Conservation (phyloP, 768 basidiomycete genomes). For the Macrolepiota dolichaula region DNA sequence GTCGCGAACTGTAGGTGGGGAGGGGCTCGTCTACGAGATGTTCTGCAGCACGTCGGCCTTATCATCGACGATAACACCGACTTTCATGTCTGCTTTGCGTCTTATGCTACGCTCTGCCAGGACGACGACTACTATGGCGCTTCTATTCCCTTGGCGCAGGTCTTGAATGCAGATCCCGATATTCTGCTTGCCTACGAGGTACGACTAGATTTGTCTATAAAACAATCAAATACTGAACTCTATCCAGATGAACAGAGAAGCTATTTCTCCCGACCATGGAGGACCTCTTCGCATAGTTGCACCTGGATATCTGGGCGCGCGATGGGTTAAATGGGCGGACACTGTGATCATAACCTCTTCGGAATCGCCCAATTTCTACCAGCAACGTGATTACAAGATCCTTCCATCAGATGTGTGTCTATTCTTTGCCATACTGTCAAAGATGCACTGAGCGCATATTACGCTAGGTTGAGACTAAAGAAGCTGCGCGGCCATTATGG, state of each 20-base stretch:
- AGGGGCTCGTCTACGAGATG: constrained; percentile 54
- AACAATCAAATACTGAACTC: background rate
- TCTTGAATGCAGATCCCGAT: constrained; percentile 41
- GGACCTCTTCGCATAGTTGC: constrained; percentile 66
- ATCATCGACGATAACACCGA: constrained; percentile 20
- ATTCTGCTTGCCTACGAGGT: constrained; percentile 66
- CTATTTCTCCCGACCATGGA: constrained; percentile 57
- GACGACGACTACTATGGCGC: constrained; percentile 62
- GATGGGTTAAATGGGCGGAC: constrained; percentile 79
- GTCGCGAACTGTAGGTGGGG: constrained; percentile 68
- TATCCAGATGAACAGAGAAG: constrained; percentile 64
- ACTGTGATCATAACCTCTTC: constrained; percentile 47
- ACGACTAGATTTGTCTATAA: constrained; percentile 3
- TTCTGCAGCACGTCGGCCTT: constrained; percentile 47
- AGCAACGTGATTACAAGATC: constrained; percentile 70
- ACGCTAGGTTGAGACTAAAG: constrained; percentile 42
- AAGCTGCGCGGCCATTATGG: constrained; percentile 44
- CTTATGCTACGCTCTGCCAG: constrained; percentile 56
- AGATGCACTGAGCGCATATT: constrained; percentile 1
- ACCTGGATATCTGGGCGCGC: constrained; percentile 64
- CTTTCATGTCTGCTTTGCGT: constrained; percentile 58
- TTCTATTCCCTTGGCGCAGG: constrained; percentile 55
- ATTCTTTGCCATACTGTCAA: background rate
- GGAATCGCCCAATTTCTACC: constrained; percentile 70
- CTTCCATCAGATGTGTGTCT: constrained; percentile 45